Evolutionary conservation across 225 moss, liverwort and hornwort genomes (phyloP).

Genomic region (Pseudisothecium myosuroides): DNA sequence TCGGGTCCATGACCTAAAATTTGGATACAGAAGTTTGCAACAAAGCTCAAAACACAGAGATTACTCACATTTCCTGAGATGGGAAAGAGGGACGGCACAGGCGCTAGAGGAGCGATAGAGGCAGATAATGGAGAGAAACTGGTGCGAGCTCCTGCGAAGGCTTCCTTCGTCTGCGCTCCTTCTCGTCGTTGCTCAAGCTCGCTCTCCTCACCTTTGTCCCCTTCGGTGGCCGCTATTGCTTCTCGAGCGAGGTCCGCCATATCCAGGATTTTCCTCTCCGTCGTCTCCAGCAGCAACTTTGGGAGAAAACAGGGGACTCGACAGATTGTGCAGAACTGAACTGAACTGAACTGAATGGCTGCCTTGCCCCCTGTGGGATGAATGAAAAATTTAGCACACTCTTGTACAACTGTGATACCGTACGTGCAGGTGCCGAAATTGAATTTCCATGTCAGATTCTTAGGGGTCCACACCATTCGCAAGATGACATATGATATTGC

Average conservation of each 20-base stretch:
- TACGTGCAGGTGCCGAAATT: too few relatives aligned
- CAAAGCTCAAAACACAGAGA: background rate
- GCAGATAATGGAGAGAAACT: background rate
- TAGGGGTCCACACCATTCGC: too few relatives aligned
- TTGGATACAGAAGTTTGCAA: background rate
- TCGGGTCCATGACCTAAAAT: background rate
- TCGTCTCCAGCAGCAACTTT: background rate
- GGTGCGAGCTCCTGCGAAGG: background rate
- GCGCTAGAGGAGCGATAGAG: background rate
- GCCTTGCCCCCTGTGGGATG: background rate
- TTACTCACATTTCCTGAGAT: conserved; percentile 26
- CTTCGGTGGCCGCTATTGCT: background rate
- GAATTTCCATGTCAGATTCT: too few relatives aligned
- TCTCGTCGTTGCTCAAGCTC: background rate
- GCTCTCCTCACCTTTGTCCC: background rate
- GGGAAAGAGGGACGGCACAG: conserved; percentile 33
- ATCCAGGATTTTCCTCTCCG: background rate
- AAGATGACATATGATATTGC: too few relatives aligned
- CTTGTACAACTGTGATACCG: background rate
- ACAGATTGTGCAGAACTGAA: background rate
- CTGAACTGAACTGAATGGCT: background rate
- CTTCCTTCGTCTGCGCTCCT: background rate
- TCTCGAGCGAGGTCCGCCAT: conserved; percentile 8
- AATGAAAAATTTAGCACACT: background rate
- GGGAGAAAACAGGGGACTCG: too few relatives aligned